Percentiles rank a stretch among this genome's conserved stretches.
Conservation (phyloP, 1,284 basidiomycete genomes). For the Lentinus polychrous region DNA sequence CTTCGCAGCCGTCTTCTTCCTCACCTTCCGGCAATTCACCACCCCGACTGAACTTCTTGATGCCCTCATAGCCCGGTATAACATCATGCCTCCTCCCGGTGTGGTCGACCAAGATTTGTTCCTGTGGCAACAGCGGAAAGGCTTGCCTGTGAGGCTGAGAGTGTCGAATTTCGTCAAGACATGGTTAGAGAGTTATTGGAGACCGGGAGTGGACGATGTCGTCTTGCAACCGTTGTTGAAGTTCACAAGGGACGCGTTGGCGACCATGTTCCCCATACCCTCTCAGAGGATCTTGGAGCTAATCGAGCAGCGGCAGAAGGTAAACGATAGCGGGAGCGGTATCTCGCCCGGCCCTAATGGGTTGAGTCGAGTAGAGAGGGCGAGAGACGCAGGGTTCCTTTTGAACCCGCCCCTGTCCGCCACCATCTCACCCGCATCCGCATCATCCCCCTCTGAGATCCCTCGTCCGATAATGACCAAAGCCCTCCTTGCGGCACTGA, state of each 20-base stretch:
- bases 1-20: constrained; percentile 87
- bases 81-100: constrained; percentile 57
- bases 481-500: constrained; percentile 58
- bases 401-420: constrained; percentile 49
- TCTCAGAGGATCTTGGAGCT: constrained; percentile 72
- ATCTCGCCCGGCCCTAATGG: constrained; percentile 34
- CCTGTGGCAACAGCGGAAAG: constrained; percentile 82
- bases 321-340: constrained; percentile 26
- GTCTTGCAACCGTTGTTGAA: constrained; percentile 53
- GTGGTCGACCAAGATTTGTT: constrained; percentile 57
- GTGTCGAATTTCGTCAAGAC: constrained; percentile 89
- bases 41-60: constrained; percentile 73
- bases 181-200: constrained; percentile 93
- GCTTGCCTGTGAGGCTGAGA: constrained; percentile 82
- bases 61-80: constrained; percentile 76
- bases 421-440: neutral
- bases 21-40: constrained; percentile 94
- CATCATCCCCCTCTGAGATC: constrained; percentile 49
- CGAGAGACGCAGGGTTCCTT: constrained; percentile 61
- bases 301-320: constrained; percentile 40
- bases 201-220: constrained; percentile 54
- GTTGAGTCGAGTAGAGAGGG: constrained; percentile 41
- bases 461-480: constrained; percentile 84
- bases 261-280: constrained; percentile 58
- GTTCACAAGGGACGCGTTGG: constrained; percentile 60